Base-by-base conservation (phyloP, 1,139 yeast species). In the Wickerhamomyces sp. region DNA sequence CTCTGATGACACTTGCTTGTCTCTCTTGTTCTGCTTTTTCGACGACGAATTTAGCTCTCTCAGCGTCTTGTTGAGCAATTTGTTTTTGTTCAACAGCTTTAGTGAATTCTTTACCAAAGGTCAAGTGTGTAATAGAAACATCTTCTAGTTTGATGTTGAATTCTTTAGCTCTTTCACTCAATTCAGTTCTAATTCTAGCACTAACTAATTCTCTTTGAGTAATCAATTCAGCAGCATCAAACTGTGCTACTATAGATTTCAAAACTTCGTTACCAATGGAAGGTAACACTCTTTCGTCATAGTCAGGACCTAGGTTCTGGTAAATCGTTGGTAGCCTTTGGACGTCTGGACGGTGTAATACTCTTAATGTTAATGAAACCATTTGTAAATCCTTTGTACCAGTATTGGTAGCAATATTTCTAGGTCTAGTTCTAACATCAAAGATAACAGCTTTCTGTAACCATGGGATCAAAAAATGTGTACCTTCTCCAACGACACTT, bases 1-100 rank as follows among this genome's bases (percentile, higher is more conserved):
- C 99, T 55, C 97, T 79, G 50, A 92, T 92, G 55, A 94, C 89
- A 41, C 86, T 73, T 5, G 98, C 98, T 63, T 83, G 90, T 63
- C 95, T 80, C 65, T 92, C 97, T 66, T 94, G 99, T 64, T 92
- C 97, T 5, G 98, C 98, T 64, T 84, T 86, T 60, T 90, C 97
- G 38, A 94, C 99, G 46, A 89, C 73, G 62, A 79, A 94, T 58
- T 86, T 84, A 43, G 97, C 97, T 55, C 98, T 78, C 68, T 94
- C 98, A 19, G 99, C 97, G 60, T 94, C 98, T 67, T 94, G 98
- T 69, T 92, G 98, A 25, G 98, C 98, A 65, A 94, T 94, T 66
- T 94, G 98, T 67, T 94, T 94, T 68, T 88, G 96, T 68, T 94
- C 99, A 43, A 92, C 98, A 19, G 98, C 97, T 66, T 88, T 90